Base-by-base conservation (phyloP, 108 stramenopile species). In the Skeletonema menzelii region DNA sequence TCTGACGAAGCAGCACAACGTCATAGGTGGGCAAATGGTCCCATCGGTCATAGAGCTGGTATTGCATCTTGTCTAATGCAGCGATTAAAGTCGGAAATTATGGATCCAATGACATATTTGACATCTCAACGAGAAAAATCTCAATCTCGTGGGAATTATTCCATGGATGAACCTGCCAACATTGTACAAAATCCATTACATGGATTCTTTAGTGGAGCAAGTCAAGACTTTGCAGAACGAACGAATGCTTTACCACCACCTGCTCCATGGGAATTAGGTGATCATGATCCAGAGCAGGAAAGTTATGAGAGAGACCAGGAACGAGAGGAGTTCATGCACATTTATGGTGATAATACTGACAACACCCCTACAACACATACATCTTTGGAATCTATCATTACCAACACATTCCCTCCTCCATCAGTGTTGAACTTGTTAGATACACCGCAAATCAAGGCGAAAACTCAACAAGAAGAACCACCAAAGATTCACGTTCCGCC, bases 21-120 rank as follows among this genome's bases (percentile, higher is more conserved):
- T 10, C 69, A 35, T 19, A 49, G 59, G 27, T 81, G 80, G 80
- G 69, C 80, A 32, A 49, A 73, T 7, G 80, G 80, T 1, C 69
- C 69, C 10, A 62, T 81, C 1, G 80, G 73, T 15, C 91, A 95
- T 72, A 80, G 89, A 63, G 76, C 77, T 27, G 90, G 88, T 0
- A 88, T 95, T 59, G 90, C 92, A 11, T 80, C 87, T 35, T 86
- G 86, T 59, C 70, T 95, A 56, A 61, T 91, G 73, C 66, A 38
- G 15, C 73, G 81, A 46, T 73, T 95, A 8, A 85, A 88, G 69
- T 70, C 77, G 37, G 76, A 87, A 32, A 78, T 95, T 31, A 89
- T 88, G 56, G 82, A 87, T 32, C 87, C 89, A 0, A 88, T 95
- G 84, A 83, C 79, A 11, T 63, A 19, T 26, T 59, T 95, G 56